Evolutionary conservation across 176 grass and related monocot species (phyloP).

Genomic region (Eragrostis curvula): DNA sequence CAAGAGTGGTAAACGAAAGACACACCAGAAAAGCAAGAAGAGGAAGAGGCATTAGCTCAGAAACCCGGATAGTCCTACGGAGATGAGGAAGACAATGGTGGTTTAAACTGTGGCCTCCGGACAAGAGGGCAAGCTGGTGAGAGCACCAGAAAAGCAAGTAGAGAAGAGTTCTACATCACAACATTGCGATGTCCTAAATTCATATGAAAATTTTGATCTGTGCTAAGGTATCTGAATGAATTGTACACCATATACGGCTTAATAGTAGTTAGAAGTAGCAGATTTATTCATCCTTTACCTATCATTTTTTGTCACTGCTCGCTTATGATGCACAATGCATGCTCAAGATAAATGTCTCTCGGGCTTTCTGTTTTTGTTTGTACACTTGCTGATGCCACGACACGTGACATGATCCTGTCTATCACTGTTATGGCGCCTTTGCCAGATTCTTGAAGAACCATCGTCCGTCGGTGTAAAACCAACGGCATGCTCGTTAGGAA

Average conservation of each 20-base stretch:
- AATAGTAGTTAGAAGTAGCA: not conserved
- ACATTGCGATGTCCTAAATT: not conserved
- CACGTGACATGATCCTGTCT: not conserved
- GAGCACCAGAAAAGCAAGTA: conserved; percentile 35
- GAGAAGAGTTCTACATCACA: not conserved
- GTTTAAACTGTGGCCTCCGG: not conserved
- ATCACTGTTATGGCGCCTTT: not conserved
- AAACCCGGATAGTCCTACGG: not conserved
- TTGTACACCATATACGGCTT: not conserved
- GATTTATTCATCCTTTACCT: conserved; percentile 1
- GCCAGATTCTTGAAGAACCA: conserved; percentile 10
- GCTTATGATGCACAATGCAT: not conserved
- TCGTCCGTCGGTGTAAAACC: not conserved
- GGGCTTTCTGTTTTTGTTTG: not conserved
- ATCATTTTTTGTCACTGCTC: not conserved
- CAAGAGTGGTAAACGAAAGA: conserved; percentile 19
- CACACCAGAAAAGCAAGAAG: conserved; percentile 50
- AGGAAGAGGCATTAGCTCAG: conserved; percentile 44
- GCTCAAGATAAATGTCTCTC: not conserved
- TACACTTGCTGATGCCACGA: not conserved
- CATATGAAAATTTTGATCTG: not conserved
- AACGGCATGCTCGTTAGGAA: conserved; percentile 27
- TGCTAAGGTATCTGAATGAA: not conserved
- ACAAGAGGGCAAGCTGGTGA: not conserved
- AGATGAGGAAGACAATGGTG: not conserved